Base-by-base conservation (phyloP, 2,329 filamentous ascomycete genomes). In the Beauveria sp. region DNA sequence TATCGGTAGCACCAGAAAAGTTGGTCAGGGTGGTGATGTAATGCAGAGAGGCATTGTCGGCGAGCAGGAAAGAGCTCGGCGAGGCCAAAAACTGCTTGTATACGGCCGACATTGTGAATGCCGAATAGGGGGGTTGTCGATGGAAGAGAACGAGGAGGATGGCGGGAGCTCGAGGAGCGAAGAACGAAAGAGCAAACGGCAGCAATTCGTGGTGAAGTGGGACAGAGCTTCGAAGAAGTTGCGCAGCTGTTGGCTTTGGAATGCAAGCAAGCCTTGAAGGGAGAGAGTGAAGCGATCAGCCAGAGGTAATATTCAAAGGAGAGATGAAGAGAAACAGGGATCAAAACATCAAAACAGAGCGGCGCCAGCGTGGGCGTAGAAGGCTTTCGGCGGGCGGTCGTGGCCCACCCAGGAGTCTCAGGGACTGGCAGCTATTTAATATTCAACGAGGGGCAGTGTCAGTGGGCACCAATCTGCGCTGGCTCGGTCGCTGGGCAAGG, bases 11-110 rank as follows among this genome's bases (percentile, higher is more conserved):
- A 67, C 90, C 86, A 64, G 82, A 80, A 71, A 96, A 80, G 65
- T 84, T 84, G 40, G 87, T 91, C 14, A 92, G 88, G 8, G 93
- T 96, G 61, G 92, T 91, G 73, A 97, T 88, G 79, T 97, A 99
- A 79, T 93, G 86, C 67, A 92, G 77, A 50, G 88, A 84, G 62
- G 88, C 87, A 73, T 87, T 81, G 59, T 82, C 76, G 41, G 86
- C 80, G 69, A 93, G 78, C 61, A 83, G 76, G 61, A 84, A 82
- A 60, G 85, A 76, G 74, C 77, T 86, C 64, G 88, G 88, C 64
- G 84, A 79, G 70, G 83, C 80, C 61, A 92, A 80, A 73, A 92
- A 92, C 76, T 84, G 83, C 79, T 86, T 83, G 78, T 93, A 93
- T 63, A 81, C 71, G 67, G 75, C 71, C 64, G 76, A 73, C 76